phyloP scores from a whole-genome alignment of 768 basidiomycete genomes.

The Trametopsis cervina region DNA sequence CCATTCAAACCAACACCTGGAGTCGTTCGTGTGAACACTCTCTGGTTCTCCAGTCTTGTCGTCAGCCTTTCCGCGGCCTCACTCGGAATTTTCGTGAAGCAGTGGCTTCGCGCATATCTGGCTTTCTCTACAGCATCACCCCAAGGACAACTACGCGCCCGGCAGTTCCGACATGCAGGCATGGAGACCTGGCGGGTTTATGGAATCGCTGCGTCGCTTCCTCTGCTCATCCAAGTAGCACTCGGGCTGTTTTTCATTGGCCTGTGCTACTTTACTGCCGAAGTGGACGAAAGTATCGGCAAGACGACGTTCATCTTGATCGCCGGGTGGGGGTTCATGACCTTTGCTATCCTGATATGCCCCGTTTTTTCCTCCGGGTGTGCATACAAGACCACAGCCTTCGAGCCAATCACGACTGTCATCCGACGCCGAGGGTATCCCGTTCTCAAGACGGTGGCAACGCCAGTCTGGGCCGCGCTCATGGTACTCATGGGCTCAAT shows the following conservation, averaged over 20 bases:
- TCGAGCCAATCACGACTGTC: too few species aligned
- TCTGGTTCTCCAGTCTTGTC: too few species aligned
- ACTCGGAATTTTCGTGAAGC: too few species aligned
- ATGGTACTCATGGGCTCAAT: background rate
- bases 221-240: constrained; percentile 8
- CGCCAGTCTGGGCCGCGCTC: background rate
- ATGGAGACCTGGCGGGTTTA: constrained; percentile 6
- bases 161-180: constrained; percentile 7
- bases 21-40: constrained; percentile 5
- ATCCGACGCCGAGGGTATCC: too few species aligned
- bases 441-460: too few species aligned
- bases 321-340: background rate
- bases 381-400: too few species aligned
- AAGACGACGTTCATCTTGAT: background rate
- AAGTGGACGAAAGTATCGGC: background rate
- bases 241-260: constrained; percentile 10
- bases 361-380: constrained; percentile 3
- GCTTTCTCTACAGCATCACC: background rate
- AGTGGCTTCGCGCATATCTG: constrained; percentile 7
- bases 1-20: background rate
- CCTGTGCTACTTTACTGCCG: background rate
- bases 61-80: constrained; percentile 8
- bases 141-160: background rate
- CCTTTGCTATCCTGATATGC: background rate
- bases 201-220: constrained; percentile 5